A percentile compares a stretch with the other conserved stretches of the same genome.
Conservation (phyloP, 2,329 filamentous ascomycete species). For the Immersiporthe knoxdaviesiana region DNA sequence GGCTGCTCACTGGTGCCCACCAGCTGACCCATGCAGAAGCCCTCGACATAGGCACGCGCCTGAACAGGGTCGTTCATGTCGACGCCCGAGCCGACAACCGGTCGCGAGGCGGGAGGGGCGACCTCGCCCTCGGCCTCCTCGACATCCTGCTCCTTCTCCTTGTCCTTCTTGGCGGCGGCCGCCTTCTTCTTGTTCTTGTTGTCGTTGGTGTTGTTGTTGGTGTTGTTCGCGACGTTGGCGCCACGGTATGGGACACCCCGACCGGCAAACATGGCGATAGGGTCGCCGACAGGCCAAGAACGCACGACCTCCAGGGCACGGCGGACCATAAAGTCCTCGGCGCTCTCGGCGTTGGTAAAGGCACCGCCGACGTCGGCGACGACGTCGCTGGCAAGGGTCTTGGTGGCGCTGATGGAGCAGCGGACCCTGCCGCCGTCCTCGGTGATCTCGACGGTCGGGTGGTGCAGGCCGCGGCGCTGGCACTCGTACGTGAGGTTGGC, state of each 20-base stretch:
- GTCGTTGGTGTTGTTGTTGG: no score
- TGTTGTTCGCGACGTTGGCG: no score
- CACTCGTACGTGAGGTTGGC: conserved; percentile 22
- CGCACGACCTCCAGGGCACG: background rate
- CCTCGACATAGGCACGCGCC: conserved; percentile 33
- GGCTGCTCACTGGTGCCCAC: background rate
- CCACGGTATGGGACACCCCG: background rate
- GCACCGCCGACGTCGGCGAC: background rate
- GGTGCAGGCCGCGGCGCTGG: conserved; percentile 31
- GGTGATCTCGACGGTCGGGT: conserved; percentile 23
- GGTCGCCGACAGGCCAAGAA: background rate
- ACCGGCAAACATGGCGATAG: background rate
- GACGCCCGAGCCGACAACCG: conserved; percentile 1
- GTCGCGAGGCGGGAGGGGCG: background rate
- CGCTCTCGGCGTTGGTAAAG: background rate
- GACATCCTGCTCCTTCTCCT: background rate
- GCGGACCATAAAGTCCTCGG: background rate
- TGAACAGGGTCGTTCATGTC: conserved; percentile 28
- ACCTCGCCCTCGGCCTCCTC: background rate
- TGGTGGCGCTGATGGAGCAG: conserved; percentile 17
- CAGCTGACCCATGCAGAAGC: conserved; percentile 30
- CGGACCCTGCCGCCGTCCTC: conserved; percentile 15
- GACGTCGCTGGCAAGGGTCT: background rate
- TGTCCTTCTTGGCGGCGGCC: no score
- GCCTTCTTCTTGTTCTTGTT: background rate